Base-by-base conservation (phyloP, 179 eudicot species). In the Spinacia oleracea region DNA sequence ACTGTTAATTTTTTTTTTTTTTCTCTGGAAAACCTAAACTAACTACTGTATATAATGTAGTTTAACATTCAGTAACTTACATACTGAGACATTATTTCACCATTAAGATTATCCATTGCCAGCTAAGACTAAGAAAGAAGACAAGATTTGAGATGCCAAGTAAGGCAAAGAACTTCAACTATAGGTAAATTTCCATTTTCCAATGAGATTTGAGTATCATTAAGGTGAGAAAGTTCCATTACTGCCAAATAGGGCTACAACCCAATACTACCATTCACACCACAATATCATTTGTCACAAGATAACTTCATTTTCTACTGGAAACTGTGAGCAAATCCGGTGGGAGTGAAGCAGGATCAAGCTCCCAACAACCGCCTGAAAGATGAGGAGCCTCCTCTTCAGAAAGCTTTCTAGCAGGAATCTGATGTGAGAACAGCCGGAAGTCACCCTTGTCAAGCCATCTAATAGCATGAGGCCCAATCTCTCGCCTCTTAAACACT, bases 281-380 rank as follows among this genome's bases (percentile, higher is more conserved):
- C 69, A 62, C 4, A 75, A 66, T 4, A 18, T 38, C 21, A 53
- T 12, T 18, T 14, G 45, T 63, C 48, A 20, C 62, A 18, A 73
- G 20, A 16, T 15, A 42, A 9, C n/a, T 23, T 75, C 76, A 83
- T 27, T 29, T 27, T 21, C 42, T 5, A 7, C 23, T 6, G 9
- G 58, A 64, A 58, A 82, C 23, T 11, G 78, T 35, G 80, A 93
- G 93, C 84, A 88, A 73, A 70, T 89, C 86, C 0, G 88, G 81
- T 67, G 94, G 90, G 72, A 93, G 91, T 23, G 99, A 90, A 78
- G 98, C 98, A 71, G 99, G 99, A 86, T 96, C 98, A 58, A 96
- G 90, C 67, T 93, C 97, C 97, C 98, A 92, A 85, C 94, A 92
- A 32, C 86, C 87, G 75, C 86, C 87, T 23, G 87, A 73, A 75